Evolutionary conservation across 2,329 filamentous ascomycete genomes (phyloP), one percentile per base, ranked within the genome.

Genomic region (Ophiostoma novo-ulmi): DNA sequence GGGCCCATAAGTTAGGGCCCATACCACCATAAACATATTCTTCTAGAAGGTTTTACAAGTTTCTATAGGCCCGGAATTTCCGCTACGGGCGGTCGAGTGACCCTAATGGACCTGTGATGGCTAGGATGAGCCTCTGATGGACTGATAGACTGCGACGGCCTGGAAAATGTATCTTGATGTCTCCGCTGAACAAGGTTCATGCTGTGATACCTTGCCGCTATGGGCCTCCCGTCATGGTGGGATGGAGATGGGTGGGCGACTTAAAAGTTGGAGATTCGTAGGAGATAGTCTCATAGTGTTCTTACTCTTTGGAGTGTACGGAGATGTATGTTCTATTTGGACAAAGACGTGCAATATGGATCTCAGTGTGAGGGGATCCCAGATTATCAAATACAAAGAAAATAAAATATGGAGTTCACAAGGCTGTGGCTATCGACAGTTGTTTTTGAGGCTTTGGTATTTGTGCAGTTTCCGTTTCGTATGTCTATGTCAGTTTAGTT

Each of bases 101-200:
- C 58, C 22, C n/a, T 35, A 58, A 58, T 26, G 52, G 52, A 31
- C 52, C 52, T 58, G 44, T 52, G 44, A 52, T 31, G 31, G 31
- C 31, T 31, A 31, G 31, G 31, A 31, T 52, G 44, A 2, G 20
- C 44, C 11, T 52, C 13, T 52, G 17, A 52, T n/a, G 44, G 44
- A 52, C 38, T 10, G 38, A 39, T 58, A 5, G 10, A 58, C 52
- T 58, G 22, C 26, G 52, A 58, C 22, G 44, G 48, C 52, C 52
- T 58, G 52, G 3, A 2, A 31, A 20, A 31, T 17, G 52, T 17
- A 11, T 31, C 52, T 10, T 35, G 36, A 4, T 20, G 71, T 63
- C 69, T 72, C 71, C 71, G 71, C 71, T 69, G 71, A 72, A 72
- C 71, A 72, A 72, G 71, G 71, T 70, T 72, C 63, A 66, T 72